Conservation (phyloP, 495 filamentous ascomycete genomes). For the Venustampulla echinocandica region DNA sequence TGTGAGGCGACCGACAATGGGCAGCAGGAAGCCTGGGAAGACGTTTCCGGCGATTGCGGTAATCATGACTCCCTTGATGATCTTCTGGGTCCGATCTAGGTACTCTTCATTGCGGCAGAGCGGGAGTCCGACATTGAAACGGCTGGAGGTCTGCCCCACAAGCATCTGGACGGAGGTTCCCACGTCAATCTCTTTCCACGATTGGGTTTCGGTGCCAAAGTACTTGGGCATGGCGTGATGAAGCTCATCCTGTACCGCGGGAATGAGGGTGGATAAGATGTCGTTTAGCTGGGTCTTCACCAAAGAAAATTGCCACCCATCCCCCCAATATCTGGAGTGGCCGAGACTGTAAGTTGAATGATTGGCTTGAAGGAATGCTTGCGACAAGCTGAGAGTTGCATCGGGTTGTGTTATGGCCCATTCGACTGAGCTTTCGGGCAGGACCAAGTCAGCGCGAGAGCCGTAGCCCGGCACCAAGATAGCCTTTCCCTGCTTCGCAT, state of each 20-base stretch:
- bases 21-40: slow-evolving; percentile 20
- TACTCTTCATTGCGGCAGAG: slow-evolving; percentile 26
- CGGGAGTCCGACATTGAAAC: slow-evolving; percentile 32
- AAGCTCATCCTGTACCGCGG: background rate
- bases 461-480: slow-evolving; percentile 29
- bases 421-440: background rate
- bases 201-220: background rate
- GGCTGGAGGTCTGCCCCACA: slow-evolving; percentile 27
- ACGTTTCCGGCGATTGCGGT: slow-evolving; percentile 20
- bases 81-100: slow-evolving; percentile 21
- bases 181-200: slow-evolving; percentile 9
- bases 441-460: slow-evolving; percentile 26
- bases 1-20: slow-evolving; percentile 22
- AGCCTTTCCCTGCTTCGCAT: slow-evolving; percentile 26
- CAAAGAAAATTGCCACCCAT: background rate
- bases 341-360: background rate
- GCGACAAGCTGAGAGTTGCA: background rate
- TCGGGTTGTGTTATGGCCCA: background rate
- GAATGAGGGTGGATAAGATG: background rate
- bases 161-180: slow-evolving; percentile 25
- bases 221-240: background rate
- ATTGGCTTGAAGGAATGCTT: background rate
- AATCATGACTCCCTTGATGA: slow-evolving; percentile 22
- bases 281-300: background rate
- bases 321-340: background rate